Evolutionary conservation across 306 rosid species (phyloP).

Genomic region (Vachellia collinsii): DNA sequence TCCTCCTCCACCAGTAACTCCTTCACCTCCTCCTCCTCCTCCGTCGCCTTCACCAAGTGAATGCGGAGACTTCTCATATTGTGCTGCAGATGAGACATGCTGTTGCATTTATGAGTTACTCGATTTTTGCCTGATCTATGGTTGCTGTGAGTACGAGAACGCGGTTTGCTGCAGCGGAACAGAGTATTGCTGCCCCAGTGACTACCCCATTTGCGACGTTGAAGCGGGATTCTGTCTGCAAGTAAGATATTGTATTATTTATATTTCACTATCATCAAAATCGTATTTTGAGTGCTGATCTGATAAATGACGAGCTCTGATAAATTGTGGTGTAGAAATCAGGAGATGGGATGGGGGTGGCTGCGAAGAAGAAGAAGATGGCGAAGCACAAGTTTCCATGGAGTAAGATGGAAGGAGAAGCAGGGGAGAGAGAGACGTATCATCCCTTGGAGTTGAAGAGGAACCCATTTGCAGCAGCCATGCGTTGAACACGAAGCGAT

Average conservation of each 20-base stretch:
- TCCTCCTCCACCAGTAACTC: conserved; percentile 56
- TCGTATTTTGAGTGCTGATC: not conserved
- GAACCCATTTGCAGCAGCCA: conserved; percentile 58
- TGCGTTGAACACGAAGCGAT: conserved; percentile 47
- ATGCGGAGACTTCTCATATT: conserved; percentile 71
- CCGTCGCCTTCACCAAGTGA: conserved; percentile 70
- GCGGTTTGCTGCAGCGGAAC: conserved; percentile 77
- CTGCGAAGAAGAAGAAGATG: conserved; percentile 62
- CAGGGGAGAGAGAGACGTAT: conserved; percentile 32
- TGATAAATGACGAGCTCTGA: not conserved
- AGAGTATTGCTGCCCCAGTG: conserved; percentile 71
- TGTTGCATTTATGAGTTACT: conserved; percentile 55
- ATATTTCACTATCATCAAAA: not conserved
- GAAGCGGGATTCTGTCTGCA: conserved; percentile 65
- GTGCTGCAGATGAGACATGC: conserved; percentile 67
- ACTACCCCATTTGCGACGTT: conserved; percentile 72
- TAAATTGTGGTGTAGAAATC: conserved; percentile 49
- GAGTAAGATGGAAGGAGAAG: conserved; percentile 51
- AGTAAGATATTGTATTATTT: conserved; percentile 34
- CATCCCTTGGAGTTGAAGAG: conserved; percentile 54
- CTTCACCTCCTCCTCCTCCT: conserved; percentile 47
- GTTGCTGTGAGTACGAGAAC: conserved; percentile 70
- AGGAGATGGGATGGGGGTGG: conserved; percentile 64
- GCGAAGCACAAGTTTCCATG: conserved; percentile 78
- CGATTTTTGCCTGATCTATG: conserved; percentile 57